Percentiles rank a stretch among this genome's conserved stretches.
phyloP scores from a whole-genome alignment of 2,329 filamentous ascomycete genomes.

The Trichoderma koningiopsis region DNA sequence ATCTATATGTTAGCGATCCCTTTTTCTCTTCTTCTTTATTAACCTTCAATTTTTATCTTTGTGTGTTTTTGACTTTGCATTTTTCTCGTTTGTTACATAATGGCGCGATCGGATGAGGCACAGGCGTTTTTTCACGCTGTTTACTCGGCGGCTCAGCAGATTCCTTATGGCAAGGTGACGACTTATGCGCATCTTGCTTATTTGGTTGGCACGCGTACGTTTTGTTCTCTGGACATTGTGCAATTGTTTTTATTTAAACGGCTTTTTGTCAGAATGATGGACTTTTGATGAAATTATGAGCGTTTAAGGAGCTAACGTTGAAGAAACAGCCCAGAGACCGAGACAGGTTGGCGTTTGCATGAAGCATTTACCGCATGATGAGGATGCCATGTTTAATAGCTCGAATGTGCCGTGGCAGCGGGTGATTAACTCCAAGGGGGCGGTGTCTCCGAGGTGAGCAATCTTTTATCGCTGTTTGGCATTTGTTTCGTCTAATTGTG shows the following conservation, averaged over 20 bases:
- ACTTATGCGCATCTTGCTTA: conserved; percentile 81
- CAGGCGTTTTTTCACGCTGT: conserved; percentile 74
- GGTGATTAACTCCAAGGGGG: conserved; percentile 83
- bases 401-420: conserved; percentile 92
- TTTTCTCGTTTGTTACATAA: neutral
- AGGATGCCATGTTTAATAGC: conserved; percentile 62
- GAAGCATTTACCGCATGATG: conserved; percentile 72
- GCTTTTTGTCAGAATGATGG: neutral
- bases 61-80: neutral
- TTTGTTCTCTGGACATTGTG: no score
- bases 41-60: neutral
- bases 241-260: no score
- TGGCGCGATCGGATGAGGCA: conserved; percentile 75
- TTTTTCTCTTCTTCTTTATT: neutral
- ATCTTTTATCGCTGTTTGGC: neutral
- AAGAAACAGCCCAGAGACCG: conserved; percentile 62
- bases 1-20: neutral
- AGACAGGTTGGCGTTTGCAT: conserved; percentile 89
- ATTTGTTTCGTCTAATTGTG: neutral
- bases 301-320: neutral
- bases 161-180: conserved; percentile 81
- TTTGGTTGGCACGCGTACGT: conserved; percentile 71
- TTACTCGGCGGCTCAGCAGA: conserved; percentile 81
- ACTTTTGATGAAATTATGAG: neutral
- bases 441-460: conserved; percentile 76